Base-by-base conservation (phyloP, 331 rosid genomes). In the Stylosanthes scabra region DNA sequence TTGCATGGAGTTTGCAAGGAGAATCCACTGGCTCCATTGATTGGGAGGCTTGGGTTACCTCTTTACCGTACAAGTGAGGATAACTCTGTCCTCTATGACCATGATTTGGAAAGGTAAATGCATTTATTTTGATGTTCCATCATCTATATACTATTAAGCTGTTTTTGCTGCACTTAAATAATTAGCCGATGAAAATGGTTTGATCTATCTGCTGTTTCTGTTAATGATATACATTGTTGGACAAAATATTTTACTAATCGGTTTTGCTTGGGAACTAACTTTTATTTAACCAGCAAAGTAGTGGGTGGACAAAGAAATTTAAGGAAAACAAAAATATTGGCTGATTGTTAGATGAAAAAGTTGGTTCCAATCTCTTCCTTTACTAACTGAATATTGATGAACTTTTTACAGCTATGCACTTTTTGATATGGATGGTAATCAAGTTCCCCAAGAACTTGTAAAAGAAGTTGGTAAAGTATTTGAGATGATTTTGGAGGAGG, bases 21-120 rank as follows among this genome's bases (percentile, higher is more conserved):
- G 79, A 95, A 95, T 89, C 99, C 99, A 3, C 81, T 95, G 79
- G 99, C 99, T 60, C 97, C 96, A 27, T 59, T 95, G 75, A 95
- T 95, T 78, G 97, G 98, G 70, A 92, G 88, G 79, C 74, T 95
- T 65, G 99, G 99, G 59, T 83, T 95, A 14, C 99, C 99, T 15
- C 84, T 95, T 3, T 95, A 95, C 83, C 98, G 98, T 44, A 95
- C 99, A 20, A 90, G 98, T 73, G 99, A 82, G 71, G 99, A 95
- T 73, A 95, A 95, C 74, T 95, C 99, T 59, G 99, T 95, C 70
- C 87, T 95, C 61, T 95, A 95, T 75, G 99, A 95, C 80, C 99
- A 92, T 74, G 99, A 95, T 77, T 88, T 95, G 74, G 99, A 95
- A 76, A 95, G 99, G 99, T 90, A 71, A 57, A 31, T 51, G 31